Evolutionary conservation across 495 filamentous ascomycete species (phyloP), one percentile per base, ranked within the genome.

Genomic region (Penicillium psychrofluorescens): DNA sequence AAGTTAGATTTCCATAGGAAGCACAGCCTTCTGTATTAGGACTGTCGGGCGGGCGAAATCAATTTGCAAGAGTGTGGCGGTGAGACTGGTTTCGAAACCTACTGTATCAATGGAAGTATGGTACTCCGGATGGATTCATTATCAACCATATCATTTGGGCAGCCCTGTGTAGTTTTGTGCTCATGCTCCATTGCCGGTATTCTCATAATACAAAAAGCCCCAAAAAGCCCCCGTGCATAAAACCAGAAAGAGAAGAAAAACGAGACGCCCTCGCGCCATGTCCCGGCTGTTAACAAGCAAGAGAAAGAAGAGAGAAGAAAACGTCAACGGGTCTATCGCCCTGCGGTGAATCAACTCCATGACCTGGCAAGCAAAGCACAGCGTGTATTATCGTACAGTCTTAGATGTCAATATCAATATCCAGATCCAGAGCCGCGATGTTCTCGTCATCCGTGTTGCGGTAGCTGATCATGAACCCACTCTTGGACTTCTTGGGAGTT

Each of bases 401-500:
- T 48, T 63, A 78, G 44, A 88, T 85, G 22, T 88, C 83, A 44
- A 88, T 79, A 43, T 92, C 87, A 53, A 92, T 86, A 9, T 85
- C 88, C 48, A 94, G 62, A 61, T 91, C 87, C 59, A 91, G 64
- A 11, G 81, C 76, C 0, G 82, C 87, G 56, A 94, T 88, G 48
- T 89, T 84, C 58, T 91, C 87, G 50, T 94, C 88, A 43, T 90
- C 86, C 66, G 81, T 85, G 41, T 90, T 77, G 13, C 83, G 81
- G 55, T 81, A 78, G 38, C 80, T 75, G 44, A 90, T 83, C 31
- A 76, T 74, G 45, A 86, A 63, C 7, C 82, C 82, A 30, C 72
- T 78, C 49, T 78, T 75, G 40, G 61, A 64, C 48, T 75, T 74
- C 64, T 81, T 77, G 50, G 75, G 68, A 2, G 74, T 74, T 22